Percentiles rank a stretch among this genome's conserved stretches.
Conservation (phyloP, 2,329 filamentous ascomycete genomes). For the Calonectria honghensis region DNA sequence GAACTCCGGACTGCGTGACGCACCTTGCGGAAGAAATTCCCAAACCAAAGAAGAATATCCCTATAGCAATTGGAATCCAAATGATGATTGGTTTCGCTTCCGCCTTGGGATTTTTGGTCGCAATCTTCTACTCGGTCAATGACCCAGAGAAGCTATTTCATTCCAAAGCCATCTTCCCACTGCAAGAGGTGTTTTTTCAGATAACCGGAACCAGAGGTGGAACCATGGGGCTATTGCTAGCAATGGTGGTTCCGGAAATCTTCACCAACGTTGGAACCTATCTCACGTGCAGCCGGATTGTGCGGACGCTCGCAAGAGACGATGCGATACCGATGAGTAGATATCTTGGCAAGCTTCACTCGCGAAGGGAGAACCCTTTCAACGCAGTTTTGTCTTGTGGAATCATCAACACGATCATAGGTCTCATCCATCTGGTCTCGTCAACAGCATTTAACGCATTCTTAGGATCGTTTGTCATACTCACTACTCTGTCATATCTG, state of each 20-base stretch:
- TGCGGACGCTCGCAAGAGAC: slow-evolving; percentile 64
- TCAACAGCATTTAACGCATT: slow-evolving; percentile 80
- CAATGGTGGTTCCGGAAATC: slow-evolving; percentile 61
- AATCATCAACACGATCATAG: slow-evolving; percentile 70
- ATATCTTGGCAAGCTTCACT: slow-evolving; percentile 55
- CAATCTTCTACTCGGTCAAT: slow-evolving; percentile 75
- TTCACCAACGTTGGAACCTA: slow-evolving; percentile 60
- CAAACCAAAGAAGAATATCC: slow-evolving; percentile 69
- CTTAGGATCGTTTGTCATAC: slow-evolving; percentile 68
- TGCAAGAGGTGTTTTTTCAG: slow-evolving; percentile 79
- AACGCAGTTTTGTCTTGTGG: slow-evolving; percentile 69
- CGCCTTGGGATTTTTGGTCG: slow-evolving; percentile 70
- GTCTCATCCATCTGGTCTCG: slow-evolving; percentile 79
- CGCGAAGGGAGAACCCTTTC: slow-evolving; percentile 58
- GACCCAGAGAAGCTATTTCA: slow-evolving; percentile 69
- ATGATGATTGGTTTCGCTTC: slow-evolving; percentile 70
- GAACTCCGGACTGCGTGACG: slow-evolving; percentile 78
- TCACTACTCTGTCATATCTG: slow-evolving; percentile 68
- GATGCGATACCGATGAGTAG: slow-evolving; percentile 59
- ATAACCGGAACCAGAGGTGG: slow-evolving; percentile 71
- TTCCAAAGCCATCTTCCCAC: slow-evolving; percentile 71
- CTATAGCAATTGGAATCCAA: slow-evolving; percentile 71
- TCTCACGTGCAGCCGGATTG: slow-evolving; percentile 61
- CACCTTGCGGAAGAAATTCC: slow-evolving; percentile 81
- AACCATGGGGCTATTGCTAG: slow-evolving; percentile 68